Evolutionary conservation across 2,329 filamentous ascomycete species (phyloP), one percentile per base, ranked within the genome.

Genomic region (Colletotrichum sp.): DNA sequence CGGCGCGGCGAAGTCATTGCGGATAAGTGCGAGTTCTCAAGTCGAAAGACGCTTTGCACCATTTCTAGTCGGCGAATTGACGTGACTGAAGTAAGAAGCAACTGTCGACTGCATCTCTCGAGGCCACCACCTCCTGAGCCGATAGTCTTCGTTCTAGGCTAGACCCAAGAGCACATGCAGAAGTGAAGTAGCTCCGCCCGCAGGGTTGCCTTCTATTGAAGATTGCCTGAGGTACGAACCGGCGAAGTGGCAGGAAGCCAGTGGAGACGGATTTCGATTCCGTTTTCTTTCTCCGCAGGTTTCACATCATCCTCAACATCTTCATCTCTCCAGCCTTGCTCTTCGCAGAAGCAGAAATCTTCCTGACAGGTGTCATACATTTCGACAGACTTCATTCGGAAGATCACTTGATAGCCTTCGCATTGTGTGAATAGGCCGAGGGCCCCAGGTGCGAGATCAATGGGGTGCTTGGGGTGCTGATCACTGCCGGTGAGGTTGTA

Each of bases 371-470:
- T 44, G 39, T n/a, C 39, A 9, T 28, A 44, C n/a, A 10, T 44
- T 10, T n/a, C 18, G 18, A n/a, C 18, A 6, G 18, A n/a, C 6
- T 10, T 44, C 1, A 10, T n/a, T 0, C 39, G 1, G 18, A n/a
- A n/a, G 39, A 44, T 44, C 39, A n/a, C 16, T 9, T 44, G 5
- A 44, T 44, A 44, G 9, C 39, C 39, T n/a, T 10, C 9, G 18
- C 39, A 44, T n/a, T 44, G 39, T 44, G 5, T 12, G 3, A n/a
- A n/a, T 0, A 44, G 18, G 39, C 39, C 9, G 9, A n/a, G 39
- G 39, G 39, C 18, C 39, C 39, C 18, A 0, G 39, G 18, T 3
- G 3, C 18, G 18, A 44, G 18, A 44, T 44, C 18, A 10, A 44
- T 10, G 18, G 18, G 8, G 3, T 44, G 18, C 18, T n/a, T 44